Base-by-base conservation (phyloP, 768 basidiomycete species). In the Lyophyllum semitale region DNA sequence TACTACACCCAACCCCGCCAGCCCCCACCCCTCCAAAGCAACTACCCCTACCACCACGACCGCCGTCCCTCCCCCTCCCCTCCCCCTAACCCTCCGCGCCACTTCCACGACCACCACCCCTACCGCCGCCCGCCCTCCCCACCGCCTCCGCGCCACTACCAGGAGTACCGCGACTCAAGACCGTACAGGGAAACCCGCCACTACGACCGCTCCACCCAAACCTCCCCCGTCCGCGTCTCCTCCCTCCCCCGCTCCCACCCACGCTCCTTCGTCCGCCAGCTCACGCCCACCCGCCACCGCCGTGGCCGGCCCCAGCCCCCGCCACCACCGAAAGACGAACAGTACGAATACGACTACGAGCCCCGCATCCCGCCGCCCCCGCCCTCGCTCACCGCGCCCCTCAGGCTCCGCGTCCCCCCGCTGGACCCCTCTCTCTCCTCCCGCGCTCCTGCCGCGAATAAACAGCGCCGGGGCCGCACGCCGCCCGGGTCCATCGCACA, bases 151-250 rank as follows among this genome's bases (percentile, higher is more conserved):
- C 53, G 56, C 29, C 22, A 15, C 18, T 54, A 52, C 32, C 37
- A 38, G 12, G 41, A 54, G 52, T 58, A 53, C 11, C 25, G 57
- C 9, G 48, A 54, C 15, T 38, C 3, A 17, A 25, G 40, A 4
- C 35, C 35, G 30, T 8, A 22, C 42, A 40, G 12, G 43, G 22
- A 26, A 9, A 43, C 20, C 8, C 1, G 1, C 25, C 2, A 26
- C 20, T 12, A 20, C 35, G 1, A 49, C 13, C 46, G 59, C 2
- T 53, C 54, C 4, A 43, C 54, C 0, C 59, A 59, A 25, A 59
- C 59, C 1, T 56, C 54, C 1, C 59, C 59, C 8, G 54, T 53
- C 0, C 54, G 59, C 8, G 51, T 59, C 4, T 51, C 55, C 25
- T 51, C 59, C 2, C 1, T 59, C 8, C 51, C 52, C 1, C 30